A percentile compares a stretch with the other conserved stretches of the same genome.
Conservation (phyloP, 1,284 basidiomycete species). For the Leccinum holopus region DNA sequence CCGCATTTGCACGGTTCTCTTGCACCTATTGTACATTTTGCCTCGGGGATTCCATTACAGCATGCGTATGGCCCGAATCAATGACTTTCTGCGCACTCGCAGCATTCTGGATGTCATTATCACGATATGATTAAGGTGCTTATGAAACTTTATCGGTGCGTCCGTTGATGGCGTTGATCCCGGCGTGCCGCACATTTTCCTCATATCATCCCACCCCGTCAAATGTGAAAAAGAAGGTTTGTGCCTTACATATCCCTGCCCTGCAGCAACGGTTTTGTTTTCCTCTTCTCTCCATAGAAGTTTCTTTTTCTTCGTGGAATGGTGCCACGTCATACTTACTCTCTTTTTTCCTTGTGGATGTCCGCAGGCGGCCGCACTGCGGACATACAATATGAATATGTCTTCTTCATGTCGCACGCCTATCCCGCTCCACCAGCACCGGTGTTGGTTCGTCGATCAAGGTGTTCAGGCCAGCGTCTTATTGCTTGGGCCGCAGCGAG, state of each 20-base stretch:
- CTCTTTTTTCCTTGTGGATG: constrained; percentile 6
- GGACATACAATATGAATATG: constrained; percentile 20
- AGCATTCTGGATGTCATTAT: constrained; percentile 23
- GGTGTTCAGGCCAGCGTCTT: neutral
- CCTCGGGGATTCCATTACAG: constrained; percentile 28
- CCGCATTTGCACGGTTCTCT: constrained; percentile 8
- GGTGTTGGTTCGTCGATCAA: constrained; percentile 1
- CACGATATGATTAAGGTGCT: constrained; percentile 22
- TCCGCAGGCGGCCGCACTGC: constrained; percentile 25
- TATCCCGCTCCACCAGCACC: constrained; percentile 3
- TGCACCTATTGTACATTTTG: constrained; percentile 13
- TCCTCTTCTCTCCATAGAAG: constrained; percentile 22
- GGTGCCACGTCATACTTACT: constrained; percentile 23
- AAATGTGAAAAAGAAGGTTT: constrained; percentile 28
- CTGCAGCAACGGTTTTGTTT: neutral
- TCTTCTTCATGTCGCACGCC: constrained; percentile 6
- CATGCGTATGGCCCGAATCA: constrained; percentile 15
- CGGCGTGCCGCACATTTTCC: constrained; percentile 21
- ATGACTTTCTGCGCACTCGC: constrained; percentile 13
- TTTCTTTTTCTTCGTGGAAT: constrained; percentile 20
- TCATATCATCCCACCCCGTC: constrained; percentile 13
- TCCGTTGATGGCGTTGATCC: constrained; percentile 33
- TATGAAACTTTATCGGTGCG: constrained; percentile 33
- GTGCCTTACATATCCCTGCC: constrained; percentile 15
- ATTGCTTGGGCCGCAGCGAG: constrained; percentile 2